These are phyloP conservation scores for Aspergillus flavus DNA, from an alignment of 2,329 filamentous ascomycete species.

Conservation along the genomic window DNA sequence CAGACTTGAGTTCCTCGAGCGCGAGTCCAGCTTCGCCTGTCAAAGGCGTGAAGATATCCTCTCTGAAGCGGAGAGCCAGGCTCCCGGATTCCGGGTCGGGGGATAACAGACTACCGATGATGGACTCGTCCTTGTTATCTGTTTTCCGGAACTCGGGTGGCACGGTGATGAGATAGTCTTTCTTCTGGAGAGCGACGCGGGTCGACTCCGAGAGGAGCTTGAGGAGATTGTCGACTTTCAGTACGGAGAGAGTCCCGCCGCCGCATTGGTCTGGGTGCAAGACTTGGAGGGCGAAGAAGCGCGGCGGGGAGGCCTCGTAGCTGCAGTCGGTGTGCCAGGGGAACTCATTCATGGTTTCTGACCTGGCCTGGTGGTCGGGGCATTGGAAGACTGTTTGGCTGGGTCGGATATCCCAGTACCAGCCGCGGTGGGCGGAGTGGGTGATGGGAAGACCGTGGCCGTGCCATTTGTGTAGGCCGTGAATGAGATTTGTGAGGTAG, in stretches of 20 bases:
- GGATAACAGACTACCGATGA: constrained; percentile 27
- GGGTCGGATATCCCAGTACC: constrained; percentile 51
- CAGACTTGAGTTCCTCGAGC: constrained; percentile 31
- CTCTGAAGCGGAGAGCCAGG: constrained; percentile 8
- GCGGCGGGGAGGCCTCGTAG: constrained; percentile 42
- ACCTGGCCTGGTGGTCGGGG: constrained; percentile 38
- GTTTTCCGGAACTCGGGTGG: constrained; percentile 38
- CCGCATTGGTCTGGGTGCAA: constrained; percentile 44
- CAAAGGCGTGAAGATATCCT: constrained; percentile 15
- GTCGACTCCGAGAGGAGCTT: constrained; percentile 6
- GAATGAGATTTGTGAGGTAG: constrained; percentile 40
- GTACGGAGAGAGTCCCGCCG: constrained; percentile 45
- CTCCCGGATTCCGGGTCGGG: background rate
- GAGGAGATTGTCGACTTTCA: constrained; percentile 32
- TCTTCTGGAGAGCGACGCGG: constrained; percentile 27
- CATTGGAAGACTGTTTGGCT: constrained; percentile 31
- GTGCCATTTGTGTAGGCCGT: constrained; percentile 35
- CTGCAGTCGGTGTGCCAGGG: constrained; percentile 52
- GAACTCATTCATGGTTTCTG: constrained; percentile 48
- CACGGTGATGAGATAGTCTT: constrained; percentile 37
- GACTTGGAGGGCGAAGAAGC: constrained; percentile 48
- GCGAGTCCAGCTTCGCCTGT: constrained; percentile 27
- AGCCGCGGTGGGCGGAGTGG: constrained; percentile 46
- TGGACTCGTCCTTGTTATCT: constrained; percentile 11
- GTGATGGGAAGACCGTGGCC: constrained; percentile 44